phyloP scores from a whole-genome alignment of 2,329 filamentous ascomycete species.

The Pyrenophora tritici-repentis region DNA sequence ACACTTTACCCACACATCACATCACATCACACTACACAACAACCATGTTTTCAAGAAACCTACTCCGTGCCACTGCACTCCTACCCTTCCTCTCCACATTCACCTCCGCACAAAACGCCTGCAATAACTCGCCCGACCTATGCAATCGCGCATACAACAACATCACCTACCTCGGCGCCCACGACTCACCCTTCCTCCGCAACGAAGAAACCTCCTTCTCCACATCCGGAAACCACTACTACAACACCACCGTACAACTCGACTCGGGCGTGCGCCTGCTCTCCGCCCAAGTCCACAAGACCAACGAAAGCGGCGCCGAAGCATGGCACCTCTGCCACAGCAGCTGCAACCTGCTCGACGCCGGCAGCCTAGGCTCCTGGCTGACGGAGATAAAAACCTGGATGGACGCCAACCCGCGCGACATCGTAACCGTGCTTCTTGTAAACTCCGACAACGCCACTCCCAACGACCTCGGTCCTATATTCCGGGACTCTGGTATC shows the following conservation, averaged over 20 bases:
- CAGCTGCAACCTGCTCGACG: conserved; percentile 69
- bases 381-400: conserved; percentile 67
- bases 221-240: conserved; percentile 73
- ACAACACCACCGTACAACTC: conserved; percentile 72
- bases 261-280: conserved; percentile 73
- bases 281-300: conserved; percentile 72
- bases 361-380: conserved; percentile 68
- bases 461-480: conserved; percentile 60
- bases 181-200: conserved; percentile 74
- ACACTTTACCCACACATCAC: neutral
- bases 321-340: conserved; percentile 73
- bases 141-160: conserved; percentile 74
- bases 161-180: conserved; percentile 77
- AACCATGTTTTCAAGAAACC: conserved; percentile 38
- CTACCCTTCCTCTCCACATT: conserved; percentile 36
- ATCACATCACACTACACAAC: conserved; percentile 6
- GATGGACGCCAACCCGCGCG: conserved; percentile 71
- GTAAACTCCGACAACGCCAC: conserved; percentile 70
- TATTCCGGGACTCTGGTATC: conserved; percentile 58
- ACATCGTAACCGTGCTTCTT: conserved; percentile 75
- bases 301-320: conserved; percentile 45
- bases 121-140: conserved; percentile 80
- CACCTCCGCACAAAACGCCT: conserved; percentile 55
- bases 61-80: conserved; percentile 34
- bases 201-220: conserved; percentile 66